These are phyloP conservation scores for Cairneyella variabilis DNA, from an alignment of 495 filamentous ascomycete species.

Conservation along the genomic window DNA sequence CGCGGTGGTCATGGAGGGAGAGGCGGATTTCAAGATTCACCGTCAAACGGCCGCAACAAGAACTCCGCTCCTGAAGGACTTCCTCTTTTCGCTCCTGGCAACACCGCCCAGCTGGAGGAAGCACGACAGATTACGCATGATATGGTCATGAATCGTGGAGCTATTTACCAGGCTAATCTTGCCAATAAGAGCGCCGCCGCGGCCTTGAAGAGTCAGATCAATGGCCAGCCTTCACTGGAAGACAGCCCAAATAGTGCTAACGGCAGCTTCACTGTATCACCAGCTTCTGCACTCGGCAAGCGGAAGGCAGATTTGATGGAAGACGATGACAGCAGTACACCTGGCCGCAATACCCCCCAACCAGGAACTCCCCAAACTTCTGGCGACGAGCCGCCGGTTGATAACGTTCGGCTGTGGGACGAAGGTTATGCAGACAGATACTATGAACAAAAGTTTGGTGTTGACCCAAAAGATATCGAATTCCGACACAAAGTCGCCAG, in stretches of 20 bases:
- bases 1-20: constrained; percentile 34
- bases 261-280: constrained; percentile 19
- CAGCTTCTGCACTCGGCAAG: constrained; percentile 43
- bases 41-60: constrained; percentile 20
- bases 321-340: constrained; percentile 52
- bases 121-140: constrained; percentile 68
- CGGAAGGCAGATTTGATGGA: constrained; percentile 58
- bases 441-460: constrained; percentile 96
- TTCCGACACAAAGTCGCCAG: constrained; percentile 92
- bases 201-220: constrained; percentile 74
- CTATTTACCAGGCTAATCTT: constrained; percentile 70
- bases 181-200: constrained; percentile 95
- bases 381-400: constrained; percentile 59
- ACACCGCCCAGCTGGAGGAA: constrained; percentile 59
- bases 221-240: constrained; percentile 33
- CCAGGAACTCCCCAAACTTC: constrained; percentile 42
- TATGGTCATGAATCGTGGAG: constrained; percentile 77
- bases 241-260: constrained; percentile 11
- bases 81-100: constrained; percentile 39
- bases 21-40: constrained; percentile 15
- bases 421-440: constrained; percentile 92
- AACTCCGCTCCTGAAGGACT: constrained; percentile 20
- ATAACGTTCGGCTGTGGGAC: constrained; percentile 92
- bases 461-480: constrained; percentile 71
- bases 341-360: constrained; percentile 50